phyloP scores from a whole-genome alignment of 2,329 filamentous ascomycete species.

The Diatrype stigma region DNA sequence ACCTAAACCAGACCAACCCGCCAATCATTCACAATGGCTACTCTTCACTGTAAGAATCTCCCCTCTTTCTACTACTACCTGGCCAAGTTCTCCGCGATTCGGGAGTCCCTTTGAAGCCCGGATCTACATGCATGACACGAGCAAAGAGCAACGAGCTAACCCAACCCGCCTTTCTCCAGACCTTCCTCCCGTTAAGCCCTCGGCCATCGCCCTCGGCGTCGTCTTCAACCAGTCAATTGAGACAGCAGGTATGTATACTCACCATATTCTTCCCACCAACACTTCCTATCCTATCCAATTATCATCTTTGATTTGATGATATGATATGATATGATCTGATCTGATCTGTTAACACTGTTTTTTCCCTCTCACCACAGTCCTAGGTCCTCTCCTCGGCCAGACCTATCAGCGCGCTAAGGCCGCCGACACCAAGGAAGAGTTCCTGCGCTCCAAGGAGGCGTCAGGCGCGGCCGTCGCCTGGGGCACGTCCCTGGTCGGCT shows the following conservation, averaged over 20 bases:
- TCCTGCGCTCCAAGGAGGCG: slow-evolving; percentile 89
- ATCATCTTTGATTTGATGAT: no score
- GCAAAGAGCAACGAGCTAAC: no score
- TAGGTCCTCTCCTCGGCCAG: slow-evolving; percentile 86
- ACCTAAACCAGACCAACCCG: neutral
- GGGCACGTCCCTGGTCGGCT: slow-evolving; percentile 86
- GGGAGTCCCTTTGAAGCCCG: no score
- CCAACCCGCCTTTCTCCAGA: slow-evolving; percentile 32
- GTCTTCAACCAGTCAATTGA: slow-evolving; percentile 93
- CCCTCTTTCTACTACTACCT: neutral
- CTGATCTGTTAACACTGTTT: neutral
- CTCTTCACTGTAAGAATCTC: slow-evolving; percentile 8
- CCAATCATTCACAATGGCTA: slow-evolving; percentile 2
- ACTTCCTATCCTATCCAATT: no score
- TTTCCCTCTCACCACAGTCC: slow-evolving; percentile 45
- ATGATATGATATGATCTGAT: no score
- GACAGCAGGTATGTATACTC: slow-evolving; percentile 51
- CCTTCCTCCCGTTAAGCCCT: slow-evolving; percentile 83
- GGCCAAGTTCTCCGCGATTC: no score
- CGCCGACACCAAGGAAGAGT: slow-evolving; percentile 94
- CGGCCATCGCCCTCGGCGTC: slow-evolving; percentile 92
- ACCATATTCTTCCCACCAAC: no score
- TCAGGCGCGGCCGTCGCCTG: slow-evolving; percentile 81
- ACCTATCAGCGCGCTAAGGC: slow-evolving; percentile 90
- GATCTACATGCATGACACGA: no score